Conservation (phyloP, 1,284 basidiomycete genomes). For the Cryptococcus floricola region DNA sequence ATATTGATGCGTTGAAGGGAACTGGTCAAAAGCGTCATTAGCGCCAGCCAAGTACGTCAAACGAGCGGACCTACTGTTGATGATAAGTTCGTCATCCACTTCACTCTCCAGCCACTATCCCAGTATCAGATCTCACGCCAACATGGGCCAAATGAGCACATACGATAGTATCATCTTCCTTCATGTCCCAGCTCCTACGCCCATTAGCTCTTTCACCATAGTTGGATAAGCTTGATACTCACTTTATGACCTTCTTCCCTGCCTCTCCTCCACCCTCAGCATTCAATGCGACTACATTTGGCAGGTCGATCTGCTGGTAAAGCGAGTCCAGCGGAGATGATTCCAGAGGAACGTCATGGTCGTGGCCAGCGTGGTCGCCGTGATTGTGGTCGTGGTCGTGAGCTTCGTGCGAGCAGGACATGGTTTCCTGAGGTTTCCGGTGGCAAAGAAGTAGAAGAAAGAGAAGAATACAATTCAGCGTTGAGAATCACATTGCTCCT, state of each 20-base stretch:
- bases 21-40: constrained; percentile 22
- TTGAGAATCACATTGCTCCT: background rate
- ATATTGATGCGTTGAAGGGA: constrained; percentile 46
- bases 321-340: constrained; percentile 43
- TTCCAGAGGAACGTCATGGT: constrained; percentile 43
- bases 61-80: constrained; percentile 34
- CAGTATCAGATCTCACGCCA: background rate
- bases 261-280: constrained; percentile 40
- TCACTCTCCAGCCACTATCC: constrained; percentile 38
- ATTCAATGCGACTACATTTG: constrained; percentile 46
- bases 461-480: background rate
- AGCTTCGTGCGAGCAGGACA: background rate
- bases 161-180: constrained; percentile 44
- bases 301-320: constrained; percentile 41
- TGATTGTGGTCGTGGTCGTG: constrained; percentile 2
- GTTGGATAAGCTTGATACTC: constrained; percentile 7
- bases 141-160: constrained; percentile 4
- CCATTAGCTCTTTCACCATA: background rate
- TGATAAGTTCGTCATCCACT: constrained; percentile 46
- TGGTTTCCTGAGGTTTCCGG: background rate
- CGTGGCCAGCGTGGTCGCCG: constrained; percentile 29
- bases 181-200: constrained; percentile 34
- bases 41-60: background rate
- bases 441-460: background rate
- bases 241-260: constrained; percentile 49